Evolutionary conservation across 1,284 basidiomycete genomes (phyloP).

Genomic region (Boletus semigastroideus): DNA sequence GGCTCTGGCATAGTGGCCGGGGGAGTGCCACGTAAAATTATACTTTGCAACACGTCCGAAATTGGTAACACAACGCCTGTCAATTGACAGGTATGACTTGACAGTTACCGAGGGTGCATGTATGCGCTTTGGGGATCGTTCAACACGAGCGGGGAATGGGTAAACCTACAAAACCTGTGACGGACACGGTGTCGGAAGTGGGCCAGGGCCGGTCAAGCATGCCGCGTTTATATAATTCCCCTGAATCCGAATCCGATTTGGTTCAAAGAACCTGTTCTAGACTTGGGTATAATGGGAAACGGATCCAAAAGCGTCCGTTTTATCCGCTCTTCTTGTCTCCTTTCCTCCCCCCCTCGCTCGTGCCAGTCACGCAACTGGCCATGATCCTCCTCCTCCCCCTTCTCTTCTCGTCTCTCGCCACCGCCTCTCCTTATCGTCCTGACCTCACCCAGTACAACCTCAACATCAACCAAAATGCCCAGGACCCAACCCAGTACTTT

Average conservation of each 20-base stretch:
- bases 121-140: no score
- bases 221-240: neutral
- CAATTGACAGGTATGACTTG: no score
- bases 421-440: slow-evolving; percentile 71
- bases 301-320: neutral
- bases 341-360: neutral
- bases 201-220: no score
- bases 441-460: slow-evolving; percentile 80
- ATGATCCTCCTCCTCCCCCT: slow-evolving; percentile 23
- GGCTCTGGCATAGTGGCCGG: no score
- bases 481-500: slow-evolving; percentile 67
- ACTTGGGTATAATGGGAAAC: neutral
- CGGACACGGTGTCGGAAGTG: no score
- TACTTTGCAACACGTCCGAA: no score
- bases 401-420: slow-evolving; percentile 17
- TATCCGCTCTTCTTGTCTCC: neutral
- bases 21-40: no score
- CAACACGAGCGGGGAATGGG: no score
- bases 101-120: no score
- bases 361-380: neutral
- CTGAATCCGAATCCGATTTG: neutral
- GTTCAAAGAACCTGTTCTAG: neutral
- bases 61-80: no score
- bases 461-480: slow-evolving; percentile 78
- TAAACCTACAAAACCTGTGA: no score